These are phyloP conservation scores for Fusarium sp. DNA, from an alignment of 2,329 filamentous ascomycete species.

Conservation along the genomic window DNA sequence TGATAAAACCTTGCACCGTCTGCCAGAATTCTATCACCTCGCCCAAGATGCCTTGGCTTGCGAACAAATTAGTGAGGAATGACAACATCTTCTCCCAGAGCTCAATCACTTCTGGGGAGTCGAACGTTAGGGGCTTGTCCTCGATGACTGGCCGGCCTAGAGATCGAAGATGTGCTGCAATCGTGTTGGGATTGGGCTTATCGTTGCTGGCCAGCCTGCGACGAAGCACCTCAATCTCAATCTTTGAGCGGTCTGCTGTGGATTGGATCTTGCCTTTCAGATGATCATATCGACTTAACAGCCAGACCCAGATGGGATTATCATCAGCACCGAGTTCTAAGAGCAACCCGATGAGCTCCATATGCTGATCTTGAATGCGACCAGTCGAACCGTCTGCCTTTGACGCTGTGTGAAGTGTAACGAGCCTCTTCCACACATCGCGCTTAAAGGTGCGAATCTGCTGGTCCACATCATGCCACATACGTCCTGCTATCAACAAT, in stretches of 20 bases:
- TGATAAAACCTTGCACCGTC: conserved; percentile 89
- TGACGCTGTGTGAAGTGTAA: conserved; percentile 74
- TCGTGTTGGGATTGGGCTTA: conserved; percentile 76
- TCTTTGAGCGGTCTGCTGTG: conserved; percentile 86
- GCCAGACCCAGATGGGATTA: conserved; percentile 97
- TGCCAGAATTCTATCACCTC: conserved; percentile 97
- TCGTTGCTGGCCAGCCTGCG: conserved; percentile 83
- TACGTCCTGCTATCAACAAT: conserved; percentile 88
- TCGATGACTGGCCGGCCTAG: conserved; percentile 78
- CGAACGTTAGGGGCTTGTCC: conserved; percentile 75
- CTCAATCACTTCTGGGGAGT: conserved; percentile 85
- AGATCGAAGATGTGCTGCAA: conserved; percentile 83
- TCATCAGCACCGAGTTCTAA: conserved; percentile 96
- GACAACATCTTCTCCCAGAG: conserved; percentile 91
- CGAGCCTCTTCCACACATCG: conserved; percentile 87
- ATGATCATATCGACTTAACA: conserved; percentile 89
- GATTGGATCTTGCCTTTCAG: conserved; percentile 87
- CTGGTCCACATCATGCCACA: conserved; percentile 95
- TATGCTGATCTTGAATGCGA: conserved; percentile 83
- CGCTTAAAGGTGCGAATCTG: conserved; percentile 91
- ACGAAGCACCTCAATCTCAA: conserved; percentile 93
- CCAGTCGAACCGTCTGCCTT: conserved; percentile 64
- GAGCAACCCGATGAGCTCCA: conserved; percentile 90
- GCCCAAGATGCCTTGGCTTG: conserved; percentile 84
- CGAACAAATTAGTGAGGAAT: conserved; percentile 82